Percentiles rank a stretch among this genome's conserved stretches.
Evolutionary conservation across 352 stramenopile genomes (phyloP).

Genomic region (Phytophthora fragariaefolia): DNA sequence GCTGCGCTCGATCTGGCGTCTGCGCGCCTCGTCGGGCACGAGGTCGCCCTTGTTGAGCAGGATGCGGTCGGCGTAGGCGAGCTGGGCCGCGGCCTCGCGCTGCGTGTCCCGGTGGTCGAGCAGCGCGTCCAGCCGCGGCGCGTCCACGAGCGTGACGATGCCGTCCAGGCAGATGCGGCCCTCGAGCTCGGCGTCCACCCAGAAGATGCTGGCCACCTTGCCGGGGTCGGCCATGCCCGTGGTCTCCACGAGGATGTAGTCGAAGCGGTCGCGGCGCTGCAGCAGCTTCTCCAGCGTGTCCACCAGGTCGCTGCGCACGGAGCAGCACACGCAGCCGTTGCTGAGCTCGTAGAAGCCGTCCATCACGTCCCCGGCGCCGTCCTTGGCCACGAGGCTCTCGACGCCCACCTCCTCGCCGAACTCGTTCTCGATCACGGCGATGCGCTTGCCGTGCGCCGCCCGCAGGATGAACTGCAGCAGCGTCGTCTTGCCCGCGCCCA

Average conservation of each 20-base stretch:
- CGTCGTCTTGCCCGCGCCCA: constrained; percentile 97
- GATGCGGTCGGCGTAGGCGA: constrained; percentile 98
- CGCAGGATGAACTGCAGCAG: constrained; percentile 98
- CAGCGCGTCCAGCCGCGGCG: constrained; percentile 91
- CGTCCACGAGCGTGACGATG: constrained; percentile 98
- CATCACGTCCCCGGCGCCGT: constrained; percentile 68
- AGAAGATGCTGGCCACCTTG: constrained; percentile 96
- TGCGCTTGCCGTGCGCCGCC: constrained; percentile 91
- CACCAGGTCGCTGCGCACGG: constrained; percentile 92
- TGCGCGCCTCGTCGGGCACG: constrained; percentile 63
- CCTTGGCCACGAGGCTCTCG: constrained; percentile 91
- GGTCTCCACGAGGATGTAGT: constrained; percentile 96
- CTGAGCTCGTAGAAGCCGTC: constrained; percentile 95
- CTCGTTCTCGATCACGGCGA: constrained; percentile 99
- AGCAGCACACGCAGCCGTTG: constrained; percentile 99
- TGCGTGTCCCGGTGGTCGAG: constrained; percentile 60
- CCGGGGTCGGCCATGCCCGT: constrained; percentile 94
- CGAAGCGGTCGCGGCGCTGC: constrained; percentile 77
- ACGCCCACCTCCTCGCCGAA: constrained; percentile 97
- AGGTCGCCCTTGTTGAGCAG: constrained; percentile 99
- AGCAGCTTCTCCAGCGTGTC: constrained; percentile 89
- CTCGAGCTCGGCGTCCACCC: constrained; percentile 94
- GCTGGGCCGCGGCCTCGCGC: constrained; percentile 94
- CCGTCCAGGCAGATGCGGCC: constrained; percentile 92
- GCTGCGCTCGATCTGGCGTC: constrained; percentile 46